phyloP scores from a whole-genome alignment of 2,329 filamentous ascomycete genomes.

The Aspergillus jensenii region DNA sequence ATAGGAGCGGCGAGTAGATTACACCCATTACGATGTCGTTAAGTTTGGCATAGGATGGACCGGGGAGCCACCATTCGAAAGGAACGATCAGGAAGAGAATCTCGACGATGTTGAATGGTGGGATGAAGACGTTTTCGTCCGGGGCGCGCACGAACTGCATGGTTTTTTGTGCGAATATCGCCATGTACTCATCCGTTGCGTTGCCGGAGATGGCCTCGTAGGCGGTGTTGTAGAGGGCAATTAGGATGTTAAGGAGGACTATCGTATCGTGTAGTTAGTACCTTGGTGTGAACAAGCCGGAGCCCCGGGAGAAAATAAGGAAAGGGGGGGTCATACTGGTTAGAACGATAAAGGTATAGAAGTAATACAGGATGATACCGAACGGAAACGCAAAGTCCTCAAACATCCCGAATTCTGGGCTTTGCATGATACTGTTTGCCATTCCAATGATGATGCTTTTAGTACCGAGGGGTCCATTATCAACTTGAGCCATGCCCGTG shows the following conservation, averaged over 20 bases:
- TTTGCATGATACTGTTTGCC: constrained; percentile 86
- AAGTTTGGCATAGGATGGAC: constrained; percentile 69
- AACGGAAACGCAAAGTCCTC: constrained; percentile 91
- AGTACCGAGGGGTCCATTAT: constrained; percentile 60
- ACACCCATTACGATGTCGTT: constrained; percentile 87
- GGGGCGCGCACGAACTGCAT: constrained; percentile 96
- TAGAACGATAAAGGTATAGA: constrained; percentile 97
- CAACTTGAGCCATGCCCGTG: constrained; percentile 81
- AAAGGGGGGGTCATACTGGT: constrained; percentile 52
- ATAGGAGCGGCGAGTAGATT: constrained; percentile 79
- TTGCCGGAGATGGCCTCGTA: constrained; percentile 94
- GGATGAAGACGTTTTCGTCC: constrained; percentile 97
- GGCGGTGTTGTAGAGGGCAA: constrained; percentile 93
- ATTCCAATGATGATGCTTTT: constrained; percentile 56
- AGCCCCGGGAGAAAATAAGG: too few species aligned
- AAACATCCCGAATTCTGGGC: constrained; percentile 85
- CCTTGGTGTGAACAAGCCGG: not conserved
- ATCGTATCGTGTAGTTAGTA: constrained; percentile 10
- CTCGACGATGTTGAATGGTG: constrained; percentile 92
- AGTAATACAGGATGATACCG: constrained; percentile 92
- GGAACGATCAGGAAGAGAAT: constrained; percentile 74
- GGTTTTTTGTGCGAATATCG: constrained; percentile 88
- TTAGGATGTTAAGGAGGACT: constrained; percentile 90
- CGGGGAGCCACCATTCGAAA: constrained; percentile 95
- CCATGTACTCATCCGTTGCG: constrained; percentile 92